A percentile compares a stretch with the other conserved stretches of the same genome.
These are phyloP conservation scores for Penicilliopsis zonata DNA, from an alignment of 495 filamentous ascomycete genomes.

Conservation along the genomic window DNA sequence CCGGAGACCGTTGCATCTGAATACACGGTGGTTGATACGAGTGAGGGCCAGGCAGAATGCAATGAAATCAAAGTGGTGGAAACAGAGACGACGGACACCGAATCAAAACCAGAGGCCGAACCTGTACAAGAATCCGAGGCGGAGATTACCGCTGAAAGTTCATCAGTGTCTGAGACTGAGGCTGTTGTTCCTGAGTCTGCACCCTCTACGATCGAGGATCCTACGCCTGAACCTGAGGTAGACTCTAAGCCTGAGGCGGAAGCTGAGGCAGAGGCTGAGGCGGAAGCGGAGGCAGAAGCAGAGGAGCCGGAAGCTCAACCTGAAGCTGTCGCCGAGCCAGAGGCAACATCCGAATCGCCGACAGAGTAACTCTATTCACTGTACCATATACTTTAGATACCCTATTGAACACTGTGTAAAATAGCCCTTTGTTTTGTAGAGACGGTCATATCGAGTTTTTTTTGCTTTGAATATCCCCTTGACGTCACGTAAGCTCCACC, in stretches of 20 bases:
- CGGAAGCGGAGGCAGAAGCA: constrained; percentile 1
- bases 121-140: neutral
- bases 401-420: too few relatives aligned
- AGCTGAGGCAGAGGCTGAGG: neutral
- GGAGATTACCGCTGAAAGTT: neutral
- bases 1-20: neutral
- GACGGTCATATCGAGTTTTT: neutral
- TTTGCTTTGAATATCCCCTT: too few relatives aligned
- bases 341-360: neutral
- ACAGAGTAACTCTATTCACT: neutral
- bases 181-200: neutral
- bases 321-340: neutral
- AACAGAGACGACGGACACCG: too few relatives aligned
- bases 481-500: too few relatives aligned
- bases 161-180: constrained; percentile 2
- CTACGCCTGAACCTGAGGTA: constrained; percentile 2
- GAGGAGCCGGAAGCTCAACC: constrained; percentile 1
- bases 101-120: neutral
- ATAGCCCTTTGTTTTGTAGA: neutral
- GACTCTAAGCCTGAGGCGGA: neutral
- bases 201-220: constrained; percentile 3
- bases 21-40: neutral
- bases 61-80: neutral
- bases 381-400: too few relatives aligned
- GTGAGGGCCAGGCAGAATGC: neutral